Evolutionary conservation across 495 filamentous ascomycete genomes (phyloP).

Genomic region (Copromyces sp.): DNA sequence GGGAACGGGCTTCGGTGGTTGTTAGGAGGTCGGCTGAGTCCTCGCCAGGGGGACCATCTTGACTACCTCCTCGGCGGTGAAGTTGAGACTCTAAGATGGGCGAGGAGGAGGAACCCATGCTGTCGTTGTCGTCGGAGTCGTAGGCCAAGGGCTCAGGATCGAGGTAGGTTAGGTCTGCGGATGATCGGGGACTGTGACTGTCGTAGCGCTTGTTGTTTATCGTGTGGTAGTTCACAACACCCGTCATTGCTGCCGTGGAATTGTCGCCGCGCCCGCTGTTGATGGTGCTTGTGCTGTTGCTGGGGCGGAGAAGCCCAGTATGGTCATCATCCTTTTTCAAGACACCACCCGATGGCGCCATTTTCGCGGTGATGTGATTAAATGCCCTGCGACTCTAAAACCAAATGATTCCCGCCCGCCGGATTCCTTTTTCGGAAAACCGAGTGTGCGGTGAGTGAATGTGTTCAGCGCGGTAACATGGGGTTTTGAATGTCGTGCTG

Average conservation of each 20-base stretch:
- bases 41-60: background rate
- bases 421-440: background rate
- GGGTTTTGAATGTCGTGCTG: background rate
- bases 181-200: background rate
- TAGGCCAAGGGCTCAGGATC: background rate
- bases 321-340: background rate
- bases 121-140: background rate
- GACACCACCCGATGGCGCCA: background rate
- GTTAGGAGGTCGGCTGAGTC: conserved; percentile 19
- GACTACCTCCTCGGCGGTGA: background rate
- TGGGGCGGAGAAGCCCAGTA: background rate
- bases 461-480: background rate
- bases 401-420: background rate
- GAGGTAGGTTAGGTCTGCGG: background rate
- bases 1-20: conserved; percentile 24
- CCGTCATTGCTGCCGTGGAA: background rate
- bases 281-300: background rate
- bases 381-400: background rate
- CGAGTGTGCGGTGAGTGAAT: background rate
- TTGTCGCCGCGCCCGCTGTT: background rate
- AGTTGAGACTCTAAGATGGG: background rate
- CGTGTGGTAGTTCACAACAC: background rate
- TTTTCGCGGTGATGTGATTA: background rate
- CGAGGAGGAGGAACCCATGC: background rate
- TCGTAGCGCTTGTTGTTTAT: background rate